Evolutionary conservation across 2,329 filamentous ascomycete genomes (phyloP).

Genomic region (Exutisphaerella laricina): DNA sequence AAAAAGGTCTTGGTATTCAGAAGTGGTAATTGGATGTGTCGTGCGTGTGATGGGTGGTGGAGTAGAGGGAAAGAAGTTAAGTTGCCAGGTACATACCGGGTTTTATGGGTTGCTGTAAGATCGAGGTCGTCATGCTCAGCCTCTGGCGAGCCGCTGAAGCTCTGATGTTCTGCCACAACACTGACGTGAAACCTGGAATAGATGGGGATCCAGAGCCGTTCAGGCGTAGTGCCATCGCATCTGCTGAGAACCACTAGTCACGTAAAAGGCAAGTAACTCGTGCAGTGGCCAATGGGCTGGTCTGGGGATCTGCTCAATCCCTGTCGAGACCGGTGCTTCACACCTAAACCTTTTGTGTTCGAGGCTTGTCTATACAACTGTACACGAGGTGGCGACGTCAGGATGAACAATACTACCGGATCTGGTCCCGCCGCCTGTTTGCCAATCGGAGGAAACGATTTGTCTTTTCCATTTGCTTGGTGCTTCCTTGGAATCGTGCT

Average conservation of each 20-base stretch:
- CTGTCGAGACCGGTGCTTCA: neutral
- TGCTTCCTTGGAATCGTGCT: neutral
- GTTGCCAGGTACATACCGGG: neutral
- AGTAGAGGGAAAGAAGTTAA: neutral
- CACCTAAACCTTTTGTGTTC: neutral
- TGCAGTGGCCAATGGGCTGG: neutral
- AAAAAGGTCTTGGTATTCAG: no score
- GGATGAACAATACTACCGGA: neutral
- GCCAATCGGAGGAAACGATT: neutral
- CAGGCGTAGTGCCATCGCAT: conserved; percentile 1
- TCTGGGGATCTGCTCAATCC: neutral
- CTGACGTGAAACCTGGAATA: conserved; percentile 1
- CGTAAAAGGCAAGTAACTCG: neutral
- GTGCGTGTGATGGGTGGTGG: neutral
- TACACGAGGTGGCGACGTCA: no score
- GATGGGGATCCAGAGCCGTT: neutral
- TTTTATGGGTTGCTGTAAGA: conserved; percentile 1
- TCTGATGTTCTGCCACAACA: neutral
- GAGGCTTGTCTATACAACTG: conserved; percentile 2
- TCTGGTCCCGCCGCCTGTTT: neutral
- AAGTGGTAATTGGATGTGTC: neutral
- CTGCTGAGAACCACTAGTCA: neutral
- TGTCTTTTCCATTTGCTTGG: neutral
- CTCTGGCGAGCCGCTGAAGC: neutral
- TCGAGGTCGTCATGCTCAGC: neutral